phyloP scores from a whole-genome alignment of 1,284 basidiomycete genomes.

The Moesziomyces antarcticus region DNA sequence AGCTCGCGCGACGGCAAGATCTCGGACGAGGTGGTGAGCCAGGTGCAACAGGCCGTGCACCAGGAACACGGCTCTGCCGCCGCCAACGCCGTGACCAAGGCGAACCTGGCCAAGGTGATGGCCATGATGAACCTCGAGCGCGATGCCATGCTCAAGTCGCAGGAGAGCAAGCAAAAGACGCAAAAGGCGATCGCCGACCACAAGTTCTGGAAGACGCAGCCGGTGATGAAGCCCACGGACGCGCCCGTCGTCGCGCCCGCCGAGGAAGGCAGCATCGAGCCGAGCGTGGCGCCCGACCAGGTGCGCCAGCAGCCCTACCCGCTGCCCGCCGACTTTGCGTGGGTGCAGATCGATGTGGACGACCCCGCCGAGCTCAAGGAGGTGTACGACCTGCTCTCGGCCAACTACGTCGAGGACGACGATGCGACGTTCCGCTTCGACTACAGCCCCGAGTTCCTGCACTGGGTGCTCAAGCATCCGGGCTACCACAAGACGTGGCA shows the following conservation, averaged over 20 bases:
- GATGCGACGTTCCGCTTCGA: constrained; percentile 95
- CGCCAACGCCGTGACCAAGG: constrained; percentile 47
- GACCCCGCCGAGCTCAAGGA: constrained; percentile 83
- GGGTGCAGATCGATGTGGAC: constrained; percentile 84
- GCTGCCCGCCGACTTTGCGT: constrained; percentile 92
- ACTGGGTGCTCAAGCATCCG: constrained; percentile 94
- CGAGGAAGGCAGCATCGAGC: constrained; percentile 87
- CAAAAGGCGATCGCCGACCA: constrained; percentile 60
- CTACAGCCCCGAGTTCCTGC: constrained; percentile 92
- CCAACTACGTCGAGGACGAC: constrained; percentile 97
- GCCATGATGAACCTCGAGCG: constrained; percentile 57
- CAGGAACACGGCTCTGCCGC: constrained; percentile 49
- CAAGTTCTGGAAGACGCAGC: constrained; percentile 71
- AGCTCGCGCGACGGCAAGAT: constrained; percentile 32
- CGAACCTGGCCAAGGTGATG: constrained; percentile 58
- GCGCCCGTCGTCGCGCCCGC: constrained; percentile 6
- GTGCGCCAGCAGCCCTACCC: constrained; percentile 88
- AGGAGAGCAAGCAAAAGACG: constrained; percentile 53
- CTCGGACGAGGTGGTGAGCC: constrained; percentile 49
- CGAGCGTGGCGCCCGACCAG: constrained; percentile 79
- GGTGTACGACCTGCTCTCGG: constrained; percentile 88
- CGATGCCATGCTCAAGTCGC: constrained; percentile 52
- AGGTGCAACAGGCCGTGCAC: constrained; percentile 47
- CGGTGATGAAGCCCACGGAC: constrained; percentile 83
- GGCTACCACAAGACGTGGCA: constrained; percentile 95